Evolutionary conservation across 1,139 yeast genomes (phyloP), one percentile per base, ranked within the genome.

Genomic region (Hyphopichia khmerensis): DNA sequence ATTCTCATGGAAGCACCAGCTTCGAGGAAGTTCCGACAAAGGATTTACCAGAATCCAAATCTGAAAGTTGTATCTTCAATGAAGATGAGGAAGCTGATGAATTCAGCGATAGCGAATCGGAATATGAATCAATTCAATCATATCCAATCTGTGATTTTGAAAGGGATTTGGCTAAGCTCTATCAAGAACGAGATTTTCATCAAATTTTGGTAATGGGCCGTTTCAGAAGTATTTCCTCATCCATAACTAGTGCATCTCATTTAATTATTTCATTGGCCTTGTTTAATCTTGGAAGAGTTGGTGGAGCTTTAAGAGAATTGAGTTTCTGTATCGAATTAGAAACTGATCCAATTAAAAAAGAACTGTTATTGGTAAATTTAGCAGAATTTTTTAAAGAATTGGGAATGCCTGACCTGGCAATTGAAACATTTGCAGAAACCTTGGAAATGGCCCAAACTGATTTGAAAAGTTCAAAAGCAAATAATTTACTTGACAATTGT

Each of bases 261-360:
- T 21, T 54, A n/a, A 38, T 59, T 2, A 35, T 62, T 16, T 56
- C 62, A 2, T 43, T 60, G 11, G 49, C 61, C 1, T 48, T 65
- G 26, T 57, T 63, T 43, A 42, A 47, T 13, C 37, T 65, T 9
- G 69, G 70, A 0, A 44, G 72, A 21, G 38, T 50, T 10, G 51
- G 51, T 10, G 59, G 59, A 4, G 66, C 61, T 0, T 46, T 64
- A 15, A 44, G 70, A 26, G 63, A 64, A 41, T 42, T 63, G 15
- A 55, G 67, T 1, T 33, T 65, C 13, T 55, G 62, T 1, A 57
- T 64, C 9, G 72, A 66, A 43, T 40, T 51, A 24, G 62, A 62
- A 36, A 36, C 45, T 13, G 48, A 49, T 37, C 41, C 45, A 0
- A 37, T 35, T 6, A 55, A 52, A 18, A 46, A 57, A 36, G 52